These are phyloP conservation scores for Irpex sp. DNA, from an alignment of 1,284 basidiomycete species.

Conservation along the genomic window DNA sequence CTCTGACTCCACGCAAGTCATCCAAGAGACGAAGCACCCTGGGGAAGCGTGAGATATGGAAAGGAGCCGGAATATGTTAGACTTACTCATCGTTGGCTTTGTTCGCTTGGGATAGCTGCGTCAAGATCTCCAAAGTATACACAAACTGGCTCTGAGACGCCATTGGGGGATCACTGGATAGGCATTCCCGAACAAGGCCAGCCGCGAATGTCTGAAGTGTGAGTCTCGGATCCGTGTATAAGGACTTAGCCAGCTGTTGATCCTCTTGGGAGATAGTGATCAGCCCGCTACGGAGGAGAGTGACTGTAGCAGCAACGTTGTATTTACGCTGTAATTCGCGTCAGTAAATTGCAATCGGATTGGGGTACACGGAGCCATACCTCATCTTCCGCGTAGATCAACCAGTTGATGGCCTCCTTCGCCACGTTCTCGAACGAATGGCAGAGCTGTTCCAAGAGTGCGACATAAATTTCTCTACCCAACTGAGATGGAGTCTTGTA, in stretches of 20 bases:
- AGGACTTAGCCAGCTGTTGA: constrained; percentile 85
- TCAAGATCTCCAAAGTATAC: constrained; percentile 81
- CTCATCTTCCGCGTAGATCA: constrained; percentile 96
- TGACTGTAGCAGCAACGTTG: constrained; percentile 92
- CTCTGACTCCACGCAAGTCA: constrained; percentile 65
- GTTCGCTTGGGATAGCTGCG: constrained; percentile 65
- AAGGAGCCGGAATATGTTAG: background rate
- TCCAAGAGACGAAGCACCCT: constrained; percentile 63
- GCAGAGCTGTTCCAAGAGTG: constrained; percentile 87
- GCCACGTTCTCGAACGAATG: constrained; percentile 88
- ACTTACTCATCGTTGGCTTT: constrained; percentile 82
- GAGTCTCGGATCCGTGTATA: constrained; percentile 78
- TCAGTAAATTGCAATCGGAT: constrained; percentile 7
- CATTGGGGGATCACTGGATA: constrained; percentile 75
- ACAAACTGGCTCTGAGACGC: constrained; percentile 80
- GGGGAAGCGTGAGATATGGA: constrained; percentile 8
- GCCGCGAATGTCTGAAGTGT: constrained; percentile 83
- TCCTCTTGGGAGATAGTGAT: constrained; percentile 83
- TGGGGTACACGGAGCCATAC: constrained; percentile 38
- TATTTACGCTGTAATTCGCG: constrained; percentile 74
- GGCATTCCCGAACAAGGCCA: constrained; percentile 82
- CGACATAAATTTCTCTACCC: constrained; percentile 88
- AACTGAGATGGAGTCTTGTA: constrained; percentile 84
- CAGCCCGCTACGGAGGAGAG: constrained; percentile 82
- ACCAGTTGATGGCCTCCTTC: constrained; percentile 96